Conservation (phyloP, 1,284 basidiomycete species). For the Trichosporon sp. region DNA sequence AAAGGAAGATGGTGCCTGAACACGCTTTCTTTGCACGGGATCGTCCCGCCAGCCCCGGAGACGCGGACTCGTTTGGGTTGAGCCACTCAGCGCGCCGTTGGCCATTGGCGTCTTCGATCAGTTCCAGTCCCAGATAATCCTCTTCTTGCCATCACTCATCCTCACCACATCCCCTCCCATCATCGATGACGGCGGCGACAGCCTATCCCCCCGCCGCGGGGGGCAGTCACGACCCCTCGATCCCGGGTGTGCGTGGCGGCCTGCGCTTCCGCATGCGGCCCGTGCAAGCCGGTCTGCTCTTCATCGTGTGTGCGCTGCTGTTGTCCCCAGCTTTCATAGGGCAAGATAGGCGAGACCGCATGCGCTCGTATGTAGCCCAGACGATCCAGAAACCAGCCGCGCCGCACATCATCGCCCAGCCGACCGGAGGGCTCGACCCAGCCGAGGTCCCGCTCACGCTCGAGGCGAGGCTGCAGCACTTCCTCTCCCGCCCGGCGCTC, state of each 20-base stretch:
- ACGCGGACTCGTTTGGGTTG: too few relatives aligned
- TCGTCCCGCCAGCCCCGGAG: too few relatives aligned
- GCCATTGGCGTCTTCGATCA: too few relatives aligned
- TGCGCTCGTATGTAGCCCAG: conserved; percentile 3
- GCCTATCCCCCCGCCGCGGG: background rate
- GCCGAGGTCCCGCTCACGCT: conserved; percentile 32
- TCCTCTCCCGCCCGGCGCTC: conserved; percentile 35
- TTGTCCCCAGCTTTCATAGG: conserved; percentile 7
- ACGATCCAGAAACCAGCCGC: conserved; percentile 7
- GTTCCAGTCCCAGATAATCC: too few relatives aligned
- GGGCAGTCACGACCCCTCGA: background rate
- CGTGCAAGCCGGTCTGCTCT: conserved; percentile 15
- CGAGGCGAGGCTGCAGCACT: conserved; percentile 31
- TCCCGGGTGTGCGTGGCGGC: conserved; percentile 3
- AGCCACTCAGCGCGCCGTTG: too few relatives aligned
- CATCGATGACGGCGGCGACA: background rate
- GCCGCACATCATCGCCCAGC: conserved; percentile 20
- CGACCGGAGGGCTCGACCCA: conserved; percentile 33
- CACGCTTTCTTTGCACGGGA: too few relatives aligned
- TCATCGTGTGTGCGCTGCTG: conserved; percentile 14
- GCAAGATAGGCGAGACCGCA: conserved; percentile 7
- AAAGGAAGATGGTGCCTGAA: too few relatives aligned
- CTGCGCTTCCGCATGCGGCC: conserved; percentile 15
- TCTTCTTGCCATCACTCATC: background rate
- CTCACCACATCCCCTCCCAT: conserved; percentile 4